Base-by-base conservation (phyloP, 1,284 basidiomycete genomes). In the Peniophora sp. region DNA sequence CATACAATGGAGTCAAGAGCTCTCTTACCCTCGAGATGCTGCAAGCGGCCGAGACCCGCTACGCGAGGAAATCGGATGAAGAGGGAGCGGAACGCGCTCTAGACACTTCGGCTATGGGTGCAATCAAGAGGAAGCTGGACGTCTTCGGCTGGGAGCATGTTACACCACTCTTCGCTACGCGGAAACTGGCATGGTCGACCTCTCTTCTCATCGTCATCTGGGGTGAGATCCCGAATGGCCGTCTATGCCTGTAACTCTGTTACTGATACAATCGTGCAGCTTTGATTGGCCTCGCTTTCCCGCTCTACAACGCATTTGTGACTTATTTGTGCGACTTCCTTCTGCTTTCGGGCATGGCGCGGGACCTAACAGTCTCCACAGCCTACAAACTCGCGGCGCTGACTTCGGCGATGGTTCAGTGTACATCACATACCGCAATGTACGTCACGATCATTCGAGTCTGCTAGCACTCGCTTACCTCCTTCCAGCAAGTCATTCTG, bases 241-340 rank as follows among this genome's bases (percentile, higher is more conserved):
- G n/a, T n/a, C n/a, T n/a, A n/a, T n/a, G n/a, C n/a, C n/a, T n/a
- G n/a, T n/a, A n/a, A n/a, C n/a, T n/a, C n/a, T n/a, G n/a, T 23
- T 3, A 24, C 10, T 17, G 11, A 51, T 47, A 24, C 8, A 2
- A 20, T 34, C 27, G n/a, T 46, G 32, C 51, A 85, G 83, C 78
- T 2, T 67, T 88, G 37, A 88, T 88, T 52, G 86, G 85, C 3
- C 75, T 89, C 11, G 84, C 84, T 2, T 88, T 85, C 62, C 82
- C 86, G 32, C 63, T 88, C 72, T 70, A 76, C 65, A 83, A 85
- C 64, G 76, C 73, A 45, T 88, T 83, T 58, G 71, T 83, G 18
- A 78, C 77, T 1, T 82, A 76, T 52, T 79, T 78, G 81, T 83
- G 52, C 48, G 79, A 64, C 43, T 17, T 27, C 37, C 12, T 24